Conservation (phyloP, 805 yeast species). For the Barnettozyma botsteinii region DNA sequence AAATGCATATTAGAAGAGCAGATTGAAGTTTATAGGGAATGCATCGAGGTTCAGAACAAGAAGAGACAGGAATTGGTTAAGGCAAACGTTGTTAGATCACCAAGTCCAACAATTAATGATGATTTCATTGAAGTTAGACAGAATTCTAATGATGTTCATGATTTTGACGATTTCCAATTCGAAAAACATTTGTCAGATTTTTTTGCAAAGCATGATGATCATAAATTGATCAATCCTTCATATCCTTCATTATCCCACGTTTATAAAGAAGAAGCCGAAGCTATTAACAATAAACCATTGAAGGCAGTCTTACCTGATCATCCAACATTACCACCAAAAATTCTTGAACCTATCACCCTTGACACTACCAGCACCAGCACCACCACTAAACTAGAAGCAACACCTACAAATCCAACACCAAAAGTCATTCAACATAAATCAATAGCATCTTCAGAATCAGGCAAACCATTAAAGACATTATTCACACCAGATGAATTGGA, state of each 20-base stretch:
- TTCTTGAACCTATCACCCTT: background rate
- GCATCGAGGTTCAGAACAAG: slow-evolving; percentile 22
- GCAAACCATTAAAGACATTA: slow-evolving; percentile 45
- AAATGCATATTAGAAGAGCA: slow-evolving; percentile 27
- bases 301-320: slow-evolving; percentile 4
- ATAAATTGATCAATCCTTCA: slow-evolving; percentile 8
- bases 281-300: slow-evolving; percentile 3
- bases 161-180: slow-evolving; percentile 19
- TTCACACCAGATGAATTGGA: slow-evolving; percentile 44
- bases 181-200: slow-evolving; percentile 14
- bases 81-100: background rate
- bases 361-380: background rate
- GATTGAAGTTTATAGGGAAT: slow-evolving; percentile 24
- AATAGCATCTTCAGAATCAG: slow-evolving; percentile 46
- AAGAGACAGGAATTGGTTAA: slow-evolving; percentile 14
- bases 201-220: slow-evolving; percentile 5
- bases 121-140: slow-evolving; percentile 1
- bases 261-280: background rate
- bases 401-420: background rate
- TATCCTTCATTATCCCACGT: slow-evolving; percentile 17
- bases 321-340: slow-evolving; percentile 13
- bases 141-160: slow-evolving; percentile 7
- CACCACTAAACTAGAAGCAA: background rate
- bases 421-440: slow-evolving; percentile 30
- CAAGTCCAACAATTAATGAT: background rate